phyloP scores from a whole-genome alignment of 1,139 yeast genomes.

The Hyphopichia pseudoburtonii region DNA sequence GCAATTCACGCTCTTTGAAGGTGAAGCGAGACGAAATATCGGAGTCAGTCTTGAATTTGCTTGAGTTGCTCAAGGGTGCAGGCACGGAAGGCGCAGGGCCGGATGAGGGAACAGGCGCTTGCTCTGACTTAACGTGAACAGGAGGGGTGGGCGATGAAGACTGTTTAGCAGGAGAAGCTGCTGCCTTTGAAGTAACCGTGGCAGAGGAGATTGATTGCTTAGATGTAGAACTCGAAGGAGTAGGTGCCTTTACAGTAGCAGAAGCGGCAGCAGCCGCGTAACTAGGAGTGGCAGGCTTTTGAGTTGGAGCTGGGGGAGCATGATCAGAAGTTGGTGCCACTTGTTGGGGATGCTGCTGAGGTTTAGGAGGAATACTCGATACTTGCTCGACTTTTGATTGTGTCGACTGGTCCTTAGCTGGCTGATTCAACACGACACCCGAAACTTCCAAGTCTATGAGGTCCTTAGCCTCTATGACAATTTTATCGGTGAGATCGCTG shows the following conservation, averaged over 20 bases:
- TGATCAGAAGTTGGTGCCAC: slow-evolving; percentile 3
- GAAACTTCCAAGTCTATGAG: slow-evolving; percentile 59
- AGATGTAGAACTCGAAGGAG: not conserved
- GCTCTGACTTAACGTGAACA: not conserved
- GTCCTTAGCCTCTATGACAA: slow-evolving; percentile 59
- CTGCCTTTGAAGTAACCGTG: not conserved
- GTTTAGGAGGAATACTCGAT: slow-evolving; percentile 1
- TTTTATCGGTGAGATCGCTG: slow-evolving; percentile 36
- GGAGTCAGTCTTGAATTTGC: slow-evolving; percentile 71
- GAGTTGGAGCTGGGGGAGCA: slow-evolving; percentile 1
- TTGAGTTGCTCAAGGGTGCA: no score
- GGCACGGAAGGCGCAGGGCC: no score
- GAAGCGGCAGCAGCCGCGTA: not conserved
- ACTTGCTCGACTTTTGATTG: slow-evolving; percentile 7
- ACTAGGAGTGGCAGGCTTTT: not conserved
- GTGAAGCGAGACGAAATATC: slow-evolving; percentile 63
- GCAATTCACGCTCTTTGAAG: slow-evolving; percentile 66
- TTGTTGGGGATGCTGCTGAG: not conserved
- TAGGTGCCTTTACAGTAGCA: slow-evolving; percentile 4
- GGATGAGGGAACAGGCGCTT: not conserved
- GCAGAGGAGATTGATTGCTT: slow-evolving; percentile 2
- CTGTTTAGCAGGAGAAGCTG: not conserved
- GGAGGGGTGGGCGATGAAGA: no score
- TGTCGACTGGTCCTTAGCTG: slow-evolving; percentile 10
- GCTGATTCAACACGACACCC: slow-evolving; percentile 35